Base-by-base conservation (phyloP, 208 protist species). In the Crithidia bombi region DNA sequence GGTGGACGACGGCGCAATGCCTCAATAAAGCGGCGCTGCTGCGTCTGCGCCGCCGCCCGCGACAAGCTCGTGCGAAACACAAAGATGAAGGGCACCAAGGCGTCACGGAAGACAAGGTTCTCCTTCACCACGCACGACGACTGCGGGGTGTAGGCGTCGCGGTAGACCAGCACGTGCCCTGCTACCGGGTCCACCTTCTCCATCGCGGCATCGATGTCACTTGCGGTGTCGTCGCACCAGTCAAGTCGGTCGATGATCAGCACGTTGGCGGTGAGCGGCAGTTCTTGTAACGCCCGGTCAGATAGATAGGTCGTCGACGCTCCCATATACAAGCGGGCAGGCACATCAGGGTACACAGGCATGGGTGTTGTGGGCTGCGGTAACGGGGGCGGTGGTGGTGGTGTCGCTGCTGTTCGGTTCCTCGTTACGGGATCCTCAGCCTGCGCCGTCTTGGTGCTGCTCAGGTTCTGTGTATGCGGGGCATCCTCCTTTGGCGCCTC, bases 191-290 rank as follows among this genome's bases (percentile, higher is more conserved):
- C 73, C 14, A 65, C 55, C 38, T 67, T 23, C 49, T 33, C 54
- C 46, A 81, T 46, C 38, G 52, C 63, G 4, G 51, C 28, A 5
- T 66, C 41, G 33, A 81, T 59, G 2, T 10, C 55, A 5, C 11
- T 39, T 14, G 46, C 17, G n/a, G 25, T 46, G 6, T 38, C 46
- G 21, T 73, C 73, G 33, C 47, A 15, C 65, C 65, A 79, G 36
- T 72, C 73, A 2, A 61, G 43, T 19, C 41, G 67, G 36, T 81
- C 72, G 4, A 85, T 56, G 26, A 85, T 72, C 25, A 82, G 65
- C n/a, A 82, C 75, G 70, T 85, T 81, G n/a, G 71, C 80, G 4
- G 49, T 68, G 43, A 57, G 15, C 9, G 80, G 80, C 38, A 85
- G 68, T 5, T 70, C 70, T 23, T 73, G 49, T 10, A 44, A 41